These are phyloP conservation scores for Aurantiochytrium sp. DNA, from an alignment of 108 stramenopile species.

Conservation along the genomic window DNA sequence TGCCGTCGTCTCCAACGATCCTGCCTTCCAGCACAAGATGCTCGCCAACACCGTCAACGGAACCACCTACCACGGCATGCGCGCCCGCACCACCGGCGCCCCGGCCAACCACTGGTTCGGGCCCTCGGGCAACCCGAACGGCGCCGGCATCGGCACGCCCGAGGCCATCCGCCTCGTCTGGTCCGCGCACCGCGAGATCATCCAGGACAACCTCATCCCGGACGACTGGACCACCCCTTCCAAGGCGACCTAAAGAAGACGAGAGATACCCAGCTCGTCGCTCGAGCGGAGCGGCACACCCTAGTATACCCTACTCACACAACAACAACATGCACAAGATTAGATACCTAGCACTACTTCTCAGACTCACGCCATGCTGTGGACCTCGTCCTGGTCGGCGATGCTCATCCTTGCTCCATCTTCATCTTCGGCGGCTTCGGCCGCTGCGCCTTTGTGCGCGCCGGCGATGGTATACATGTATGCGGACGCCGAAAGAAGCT, in stretches of 20 bases:
- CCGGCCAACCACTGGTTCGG: constrained; percentile 99
- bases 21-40: constrained; percentile 70
- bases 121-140: constrained; percentile 80
- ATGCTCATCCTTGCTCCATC: no score
- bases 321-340: no score
- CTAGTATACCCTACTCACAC: no score
- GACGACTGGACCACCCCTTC: not conserved
- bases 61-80: constrained; percentile 87
- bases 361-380: no score
- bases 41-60: constrained; percentile 92
- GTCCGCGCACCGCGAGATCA: constrained; percentile 95
- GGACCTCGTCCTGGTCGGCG: no score
- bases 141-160: constrained; percentile 89
- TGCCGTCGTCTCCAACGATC: constrained; percentile 90
- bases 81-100: constrained; percentile 94
- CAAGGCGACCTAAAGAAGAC: not conserved
- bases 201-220: constrained; percentile 62
- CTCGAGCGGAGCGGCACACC: no score
- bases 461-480: not conserved
- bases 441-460: no score
- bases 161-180: constrained; percentile 96
- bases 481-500: not conserved
- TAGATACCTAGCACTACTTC: no score
- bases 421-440: no score
- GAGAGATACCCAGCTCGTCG: no score